Percentiles rank a stretch among this genome's conserved stretches.
These are phyloP conservation scores for Phytophthora idaei DNA, from an alignment of 352 stramenopile genomes.

Conservation along the genomic window DNA sequence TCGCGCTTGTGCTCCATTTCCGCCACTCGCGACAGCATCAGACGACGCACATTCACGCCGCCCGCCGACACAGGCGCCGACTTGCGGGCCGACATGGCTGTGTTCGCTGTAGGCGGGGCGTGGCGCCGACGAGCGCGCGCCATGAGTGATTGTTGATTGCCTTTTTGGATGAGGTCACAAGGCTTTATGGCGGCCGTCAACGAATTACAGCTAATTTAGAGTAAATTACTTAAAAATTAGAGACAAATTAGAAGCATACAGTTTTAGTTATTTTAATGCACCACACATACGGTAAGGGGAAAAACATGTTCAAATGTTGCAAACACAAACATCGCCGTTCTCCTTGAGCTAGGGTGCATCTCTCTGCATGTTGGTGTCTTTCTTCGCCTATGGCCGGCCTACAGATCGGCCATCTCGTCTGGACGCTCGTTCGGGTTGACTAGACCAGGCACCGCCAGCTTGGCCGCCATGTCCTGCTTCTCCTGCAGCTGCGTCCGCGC, in stretches of 20 bases:
- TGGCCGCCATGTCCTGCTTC: constrained; percentile 81
- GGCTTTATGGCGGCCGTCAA: not conserved
- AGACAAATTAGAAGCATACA: not conserved
- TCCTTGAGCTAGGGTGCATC: constrained; percentile 19
- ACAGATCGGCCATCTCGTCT: constrained; percentile 90
- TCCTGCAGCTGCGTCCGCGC: constrained; percentile 87
- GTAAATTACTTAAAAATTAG: not conserved
- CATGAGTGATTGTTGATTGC: constrained; percentile 24
- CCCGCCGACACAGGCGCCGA: constrained; percentile 25
- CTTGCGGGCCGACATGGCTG: constrained; percentile 33
- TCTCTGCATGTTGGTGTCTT: constrained; percentile 28
- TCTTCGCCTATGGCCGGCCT: constrained; percentile 11
- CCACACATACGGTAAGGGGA: not conserved
- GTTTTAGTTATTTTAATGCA: not conserved
- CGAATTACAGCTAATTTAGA: constrained; percentile 18
- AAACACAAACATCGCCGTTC: constrained; percentile 12
- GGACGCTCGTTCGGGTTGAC: constrained; percentile 92
- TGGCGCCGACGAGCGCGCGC: not conserved
- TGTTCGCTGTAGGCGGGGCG: not conserved
- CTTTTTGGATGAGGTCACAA: not conserved
- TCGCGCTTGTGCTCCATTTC: not conserved
- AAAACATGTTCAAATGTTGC: constrained; percentile 24
- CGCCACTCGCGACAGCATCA: constrained; percentile 11
- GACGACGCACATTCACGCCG: constrained; percentile 25
- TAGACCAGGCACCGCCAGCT: constrained; percentile 90